phyloP scores from a whole-genome alignment of 805 yeast genomes.

The Saccharomyces jurei region DNA sequence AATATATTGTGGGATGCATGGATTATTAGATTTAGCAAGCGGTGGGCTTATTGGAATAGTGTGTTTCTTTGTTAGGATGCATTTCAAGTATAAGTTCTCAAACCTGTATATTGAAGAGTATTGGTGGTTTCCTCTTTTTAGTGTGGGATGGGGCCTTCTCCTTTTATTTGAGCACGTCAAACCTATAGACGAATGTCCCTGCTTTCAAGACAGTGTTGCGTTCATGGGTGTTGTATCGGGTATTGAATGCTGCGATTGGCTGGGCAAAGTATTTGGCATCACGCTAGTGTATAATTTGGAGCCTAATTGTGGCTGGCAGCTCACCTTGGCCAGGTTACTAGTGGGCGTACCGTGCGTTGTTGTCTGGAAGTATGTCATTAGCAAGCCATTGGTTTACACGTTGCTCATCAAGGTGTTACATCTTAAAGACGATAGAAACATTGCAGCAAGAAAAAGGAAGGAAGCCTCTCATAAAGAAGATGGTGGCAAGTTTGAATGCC shows the following conservation, averaged over 20 bases:
- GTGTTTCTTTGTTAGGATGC: constrained; percentile 42
- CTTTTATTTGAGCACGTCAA: constrained; percentile 64
- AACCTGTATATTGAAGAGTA: constrained; percentile 11
- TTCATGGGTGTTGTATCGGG: constrained; percentile 85
- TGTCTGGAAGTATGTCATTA: constrained; percentile 57
- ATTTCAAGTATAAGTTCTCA: constrained; percentile 39
- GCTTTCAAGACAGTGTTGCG: constrained; percentile 91
- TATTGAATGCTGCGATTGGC: constrained; percentile 55
- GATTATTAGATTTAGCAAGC: constrained; percentile 61
- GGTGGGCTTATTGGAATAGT: constrained; percentile 60
- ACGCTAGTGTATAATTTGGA: constrained; percentile 9
- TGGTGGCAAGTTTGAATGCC: constrained; percentile 17
- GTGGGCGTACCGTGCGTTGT: constrained; percentile 58
- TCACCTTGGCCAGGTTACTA: constrained; percentile 37
- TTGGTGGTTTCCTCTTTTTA: constrained; percentile 29
- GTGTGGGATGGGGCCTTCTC: constrained; percentile 36
- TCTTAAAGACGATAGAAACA: constrained; percentile 20
- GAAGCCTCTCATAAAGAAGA: constrained; percentile 25
- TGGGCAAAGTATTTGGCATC: constrained; percentile 22
- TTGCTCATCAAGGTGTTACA: constrained; percentile 30
- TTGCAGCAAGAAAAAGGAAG: constrained; percentile 17
- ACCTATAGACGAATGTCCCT: constrained; percentile 92
- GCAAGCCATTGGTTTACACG: constrained; percentile 58
- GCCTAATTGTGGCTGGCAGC: constrained; percentile 35
- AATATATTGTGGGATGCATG: constrained; percentile 96